Percentiles rank a stretch among this genome's conserved stretches.
These are phyloP conservation scores for Starmera stellimalicola DNA, from an alignment of 1,139 yeast species.

Conservation along the genomic window DNA sequence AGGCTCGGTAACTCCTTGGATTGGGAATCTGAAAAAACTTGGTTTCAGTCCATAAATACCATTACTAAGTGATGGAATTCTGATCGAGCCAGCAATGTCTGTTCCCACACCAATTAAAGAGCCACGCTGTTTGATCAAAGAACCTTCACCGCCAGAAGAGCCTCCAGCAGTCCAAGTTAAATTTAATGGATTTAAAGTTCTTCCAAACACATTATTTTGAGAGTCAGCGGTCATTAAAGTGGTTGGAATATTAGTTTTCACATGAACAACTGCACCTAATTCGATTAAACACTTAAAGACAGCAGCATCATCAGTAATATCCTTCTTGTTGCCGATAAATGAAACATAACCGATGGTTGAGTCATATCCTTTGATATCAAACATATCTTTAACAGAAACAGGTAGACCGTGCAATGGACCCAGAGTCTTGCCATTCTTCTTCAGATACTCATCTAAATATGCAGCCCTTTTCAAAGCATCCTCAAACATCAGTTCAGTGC, in stretches of 20 bases:
- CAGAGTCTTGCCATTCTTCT: slow-evolving; percentile 42
- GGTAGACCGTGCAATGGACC: slow-evolving; percentile 74
- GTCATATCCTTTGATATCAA: slow-evolving; percentile 45
- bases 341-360: slow-evolving; percentile 51
- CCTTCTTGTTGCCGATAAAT: slow-evolving; percentile 42
- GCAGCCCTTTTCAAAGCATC: slow-evolving; percentile 44
- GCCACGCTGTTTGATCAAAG: slow-evolving; percentile 51
- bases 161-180: slow-evolving; percentile 48
- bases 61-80: slow-evolving; percentile 63
- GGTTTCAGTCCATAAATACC: slow-evolving; percentile 61
- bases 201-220: slow-evolving; percentile 36
- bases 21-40: slow-evolving; percentile 37
- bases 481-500: slow-evolving; percentile 43
- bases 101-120: slow-evolving; percentile 59
- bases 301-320: slow-evolving; percentile 38
- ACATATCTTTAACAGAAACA: slow-evolving; percentile 53
- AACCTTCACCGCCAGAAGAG: slow-evolving; percentile 69
- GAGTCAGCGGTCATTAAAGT: slow-evolving; percentile 43
- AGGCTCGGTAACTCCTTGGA: slow-evolving; percentile 44
- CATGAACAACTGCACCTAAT: slow-evolving; percentile 53
- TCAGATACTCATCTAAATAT: slow-evolving; percentile 38
- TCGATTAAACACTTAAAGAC: slow-evolving; percentile 40
- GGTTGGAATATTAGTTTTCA: slow-evolving; percentile 44
- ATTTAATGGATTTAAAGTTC: slow-evolving; percentile 42
- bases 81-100: slow-evolving; percentile 68